Percentiles rank a stretch among this genome's conserved stretches.
Conservation (phyloP, 768 basidiomycete genomes). For the Agrocybe praecox region DNA sequence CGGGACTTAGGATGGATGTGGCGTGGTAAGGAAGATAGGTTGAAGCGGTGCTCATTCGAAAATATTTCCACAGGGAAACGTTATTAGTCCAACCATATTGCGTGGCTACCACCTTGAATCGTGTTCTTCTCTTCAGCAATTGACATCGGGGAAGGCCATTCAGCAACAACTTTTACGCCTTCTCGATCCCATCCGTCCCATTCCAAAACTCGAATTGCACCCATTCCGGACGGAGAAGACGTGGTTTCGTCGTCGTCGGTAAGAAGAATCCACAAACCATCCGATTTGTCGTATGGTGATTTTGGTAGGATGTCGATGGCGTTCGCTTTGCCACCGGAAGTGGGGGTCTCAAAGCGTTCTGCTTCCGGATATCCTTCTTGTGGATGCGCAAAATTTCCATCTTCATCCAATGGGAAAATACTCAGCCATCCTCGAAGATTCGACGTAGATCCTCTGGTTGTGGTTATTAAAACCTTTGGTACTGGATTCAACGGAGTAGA, state of each 20-base stretch:
- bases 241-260: slow-evolving; percentile 49
- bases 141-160: slow-evolving; percentile 37
- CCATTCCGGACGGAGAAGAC: slow-evolving; percentile 23
- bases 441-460: slow-evolving; percentile 45
- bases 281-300: slow-evolving; percentile 13
- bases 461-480: slow-evolving; percentile 45
- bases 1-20: too few relatives aligned
- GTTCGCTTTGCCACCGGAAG: slow-evolving; percentile 54
- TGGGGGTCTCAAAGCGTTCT: slow-evolving; percentile 45
- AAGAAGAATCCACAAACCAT: slow-evolving; percentile 47
- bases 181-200: slow-evolving; percentile 48
- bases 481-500: slow-evolving; percentile 34
- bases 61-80: too few relatives aligned
- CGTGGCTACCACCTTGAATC: slow-evolving; percentile 52
- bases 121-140: slow-evolving; percentile 16
- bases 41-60: too few relatives aligned
- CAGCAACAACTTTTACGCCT: slow-evolving; percentile 40
- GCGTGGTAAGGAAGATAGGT: too few relatives aligned
- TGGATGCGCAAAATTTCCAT: slow-evolving; percentile 31
- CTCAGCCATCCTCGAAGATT: slow-evolving; percentile 43
- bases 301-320: slow-evolving; percentile 47
- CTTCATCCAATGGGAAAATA: slow-evolving; percentile 40
- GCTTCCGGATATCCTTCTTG: slow-evolving; percentile 23
- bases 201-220: slow-evolving; percentile 48
- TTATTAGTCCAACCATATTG: slow-evolving; percentile 47